phyloP scores from a whole-genome alignment of 225 moss, liverwort and hornwort species.

The Antitrichia curtipendula region DNA sequence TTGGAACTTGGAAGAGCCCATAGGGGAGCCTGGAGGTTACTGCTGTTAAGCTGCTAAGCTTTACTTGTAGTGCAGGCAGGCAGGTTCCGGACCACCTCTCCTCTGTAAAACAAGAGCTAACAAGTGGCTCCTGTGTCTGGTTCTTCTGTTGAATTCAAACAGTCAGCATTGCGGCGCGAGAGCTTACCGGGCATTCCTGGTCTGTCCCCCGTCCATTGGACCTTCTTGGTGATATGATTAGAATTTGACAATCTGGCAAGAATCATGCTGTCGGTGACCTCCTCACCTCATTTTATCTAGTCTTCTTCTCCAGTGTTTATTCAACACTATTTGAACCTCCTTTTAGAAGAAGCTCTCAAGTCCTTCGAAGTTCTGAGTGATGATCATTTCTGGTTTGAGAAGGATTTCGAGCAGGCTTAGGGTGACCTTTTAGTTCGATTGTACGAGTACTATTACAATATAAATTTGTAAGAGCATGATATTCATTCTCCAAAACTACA shows the following conservation, averaged over 20 bases:
- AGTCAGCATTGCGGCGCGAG: constrained; percentile 28
- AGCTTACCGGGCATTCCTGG: constrained; percentile 14
- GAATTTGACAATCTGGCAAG: neutral
- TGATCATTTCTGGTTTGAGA: neutral
- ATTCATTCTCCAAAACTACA: neutral
- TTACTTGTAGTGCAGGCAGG: neutral
- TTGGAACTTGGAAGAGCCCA: constrained; percentile 25
- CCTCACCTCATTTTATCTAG: neutral
- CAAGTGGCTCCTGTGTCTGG: constrained; percentile 31
- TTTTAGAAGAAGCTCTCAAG: neutral
- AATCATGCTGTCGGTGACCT: neutral
- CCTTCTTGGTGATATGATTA: neutral
- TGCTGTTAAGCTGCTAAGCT: neutral
- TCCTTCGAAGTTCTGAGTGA: neutral
- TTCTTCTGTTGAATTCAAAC: constrained; percentile 24
- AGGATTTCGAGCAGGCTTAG: neutral
- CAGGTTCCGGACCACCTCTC: neutral
- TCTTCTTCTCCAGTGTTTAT: neutral
- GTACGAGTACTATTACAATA: neutral
- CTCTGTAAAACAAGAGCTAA: constrained; percentile 41
- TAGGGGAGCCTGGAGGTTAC: neutral
- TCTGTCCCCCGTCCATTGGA: neutral
- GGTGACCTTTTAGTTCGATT: neutral
- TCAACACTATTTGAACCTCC: neutral
- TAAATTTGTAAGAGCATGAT: neutral